Evolutionary conservation across 768 basidiomycete species (phyloP).

Genomic region (Suillus luteus): DNA sequence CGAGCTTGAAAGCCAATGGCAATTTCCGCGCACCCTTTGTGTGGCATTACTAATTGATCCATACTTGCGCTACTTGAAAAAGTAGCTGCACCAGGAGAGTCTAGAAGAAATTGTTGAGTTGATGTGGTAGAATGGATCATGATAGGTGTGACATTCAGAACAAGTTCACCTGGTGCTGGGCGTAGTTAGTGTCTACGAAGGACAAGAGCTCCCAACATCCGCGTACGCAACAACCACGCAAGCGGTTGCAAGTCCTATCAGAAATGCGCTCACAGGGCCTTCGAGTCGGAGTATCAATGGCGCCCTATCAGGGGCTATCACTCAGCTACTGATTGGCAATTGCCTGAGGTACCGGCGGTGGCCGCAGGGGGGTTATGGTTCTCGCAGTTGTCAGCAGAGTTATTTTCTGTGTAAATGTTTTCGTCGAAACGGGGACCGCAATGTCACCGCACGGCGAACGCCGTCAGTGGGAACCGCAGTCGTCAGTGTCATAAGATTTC

Average conservation of each 20-base stretch:
- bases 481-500: not conserved
- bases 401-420: not conserved
- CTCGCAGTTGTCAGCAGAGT: not conserved
- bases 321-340: not conserved
- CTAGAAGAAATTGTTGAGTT: not conserved
- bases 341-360: not conserved
- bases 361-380: not conserved
- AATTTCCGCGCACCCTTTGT: not conserved
- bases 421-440: not conserved
- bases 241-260: not conserved
- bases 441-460: conserved; percentile 1
- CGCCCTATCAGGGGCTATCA: not conserved
- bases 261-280: not conserved
- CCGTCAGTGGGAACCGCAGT: not conserved
- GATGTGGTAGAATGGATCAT: not conserved
- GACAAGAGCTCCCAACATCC: not conserved
- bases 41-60: not conserved
- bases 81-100: not conserved
- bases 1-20: not conserved
- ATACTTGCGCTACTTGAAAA: not conserved
- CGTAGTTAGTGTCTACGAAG: not conserved
- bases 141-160: not conserved
- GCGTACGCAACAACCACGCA: not conserved
- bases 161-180: not conserved
- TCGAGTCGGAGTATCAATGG: not conserved